phyloP scores from a whole-genome alignment of 2,329 filamentous ascomycete genomes.

The Cryphonectria parasitica region DNA sequence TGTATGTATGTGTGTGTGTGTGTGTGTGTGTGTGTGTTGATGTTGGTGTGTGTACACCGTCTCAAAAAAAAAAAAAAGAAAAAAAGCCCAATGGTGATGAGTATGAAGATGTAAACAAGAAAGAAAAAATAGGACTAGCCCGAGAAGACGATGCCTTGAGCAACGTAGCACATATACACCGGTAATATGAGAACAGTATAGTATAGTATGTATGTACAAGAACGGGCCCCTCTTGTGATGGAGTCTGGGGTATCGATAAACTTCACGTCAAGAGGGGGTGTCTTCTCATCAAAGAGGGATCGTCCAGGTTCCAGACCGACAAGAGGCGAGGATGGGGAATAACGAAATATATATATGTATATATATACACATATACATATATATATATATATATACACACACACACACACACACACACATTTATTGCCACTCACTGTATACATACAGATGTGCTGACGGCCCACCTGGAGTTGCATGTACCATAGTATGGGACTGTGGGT shows the following conservation, averaged over 20 bases:
- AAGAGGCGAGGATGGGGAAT: conserved; percentile 38
- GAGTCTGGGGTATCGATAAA: conserved; percentile 8
- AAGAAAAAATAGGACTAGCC: neutral
- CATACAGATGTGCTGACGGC: conserved; percentile 42
- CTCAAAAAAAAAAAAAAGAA: conserved; percentile 14
- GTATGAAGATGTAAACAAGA: conserved; percentile 7
- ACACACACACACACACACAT: neutral
- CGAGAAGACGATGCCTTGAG: neutral
- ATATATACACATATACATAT: conserved; percentile 38
- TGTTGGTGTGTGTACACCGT: conserved; percentile 2
- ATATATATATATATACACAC: neutral
- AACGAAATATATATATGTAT: conserved; percentile 42
- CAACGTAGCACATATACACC: neutral
- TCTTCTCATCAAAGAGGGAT: conserved; percentile 7
- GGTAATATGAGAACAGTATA: neutral
- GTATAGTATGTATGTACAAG: conserved; percentile 23
- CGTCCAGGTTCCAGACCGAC: conserved; percentile 33
- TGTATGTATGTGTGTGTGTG: neutral
- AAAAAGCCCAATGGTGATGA: neutral
- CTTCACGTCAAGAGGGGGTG: conserved; percentile 14
- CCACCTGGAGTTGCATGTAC: conserved; percentile 16
- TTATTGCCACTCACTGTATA: conserved; percentile 39
- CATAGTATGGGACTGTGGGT: conserved; percentile 28
- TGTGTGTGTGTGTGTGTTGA: too few species aligned
- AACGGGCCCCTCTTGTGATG: neutral